phyloP scores from a whole-genome alignment of 1,284 basidiomycete genomes.

The Ustilago bromivora region DNA sequence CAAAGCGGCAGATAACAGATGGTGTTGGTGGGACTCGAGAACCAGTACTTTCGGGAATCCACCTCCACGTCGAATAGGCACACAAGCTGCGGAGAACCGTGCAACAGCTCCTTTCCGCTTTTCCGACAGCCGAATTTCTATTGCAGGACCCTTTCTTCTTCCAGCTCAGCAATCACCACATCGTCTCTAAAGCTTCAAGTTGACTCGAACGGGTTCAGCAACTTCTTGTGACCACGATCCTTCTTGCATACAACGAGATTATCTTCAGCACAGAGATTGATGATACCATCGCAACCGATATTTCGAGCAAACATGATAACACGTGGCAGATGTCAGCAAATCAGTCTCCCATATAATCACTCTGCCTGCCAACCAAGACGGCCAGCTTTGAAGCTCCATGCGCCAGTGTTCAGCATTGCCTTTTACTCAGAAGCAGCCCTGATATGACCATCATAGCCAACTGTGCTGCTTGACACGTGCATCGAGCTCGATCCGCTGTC shows the following conservation, averaged over 20 bases:
- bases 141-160: constrained; percentile 7
- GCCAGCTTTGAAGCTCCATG: neutral
- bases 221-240: neutral
- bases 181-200: neutral
- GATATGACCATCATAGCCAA: neutral
- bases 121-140: constrained; percentile 21
- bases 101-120: neutral
- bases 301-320: neutral
- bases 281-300: neutral
- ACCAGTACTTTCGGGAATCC: neutral
- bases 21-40: neutral
- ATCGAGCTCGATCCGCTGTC: constrained; percentile 6
- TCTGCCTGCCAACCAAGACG: neutral
- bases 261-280: neutral
- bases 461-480: constrained; percentile 37
- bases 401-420: constrained; percentile 47
- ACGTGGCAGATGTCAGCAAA: neutral
- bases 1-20: neutral
- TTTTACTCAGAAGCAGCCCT: constrained; percentile 40
- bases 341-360: neutral
- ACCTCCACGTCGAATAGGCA: constrained; percentile 19
- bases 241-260: neutral
- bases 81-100: constrained; percentile 19
- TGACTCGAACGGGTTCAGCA: neutral
- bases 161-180: neutral